phyloP scores from a whole-genome alignment of 2,329 filamentous ascomycete species.

The Colletotrichum kahawae region DNA sequence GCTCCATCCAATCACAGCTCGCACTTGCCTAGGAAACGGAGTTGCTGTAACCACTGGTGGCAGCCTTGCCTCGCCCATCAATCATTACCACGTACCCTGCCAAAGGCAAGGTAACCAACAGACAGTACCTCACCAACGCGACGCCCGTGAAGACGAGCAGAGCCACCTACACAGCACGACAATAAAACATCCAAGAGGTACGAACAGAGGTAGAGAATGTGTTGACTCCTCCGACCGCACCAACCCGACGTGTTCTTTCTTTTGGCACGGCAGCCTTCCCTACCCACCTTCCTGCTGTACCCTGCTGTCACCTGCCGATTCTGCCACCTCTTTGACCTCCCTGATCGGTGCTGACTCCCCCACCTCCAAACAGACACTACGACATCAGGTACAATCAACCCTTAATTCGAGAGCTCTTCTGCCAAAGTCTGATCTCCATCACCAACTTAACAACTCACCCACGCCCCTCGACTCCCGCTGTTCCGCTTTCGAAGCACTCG shows the following conservation, averaged over 20 bases:
- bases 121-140: background rate
- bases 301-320: background rate
- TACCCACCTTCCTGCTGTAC: background rate
- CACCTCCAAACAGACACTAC: background rate
- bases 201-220: background rate
- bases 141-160: background rate
- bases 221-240: background rate
- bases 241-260: background rate
- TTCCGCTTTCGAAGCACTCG: background rate
- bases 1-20: background rate
- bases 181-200: background rate
- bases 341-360: background rate
- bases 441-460: background rate
- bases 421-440: background rate
- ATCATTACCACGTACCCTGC: background rate
- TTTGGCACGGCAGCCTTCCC: background rate
- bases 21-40: background rate
- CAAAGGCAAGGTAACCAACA: background rate
- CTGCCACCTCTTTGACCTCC: background rate
- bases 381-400: background rate
- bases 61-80: background rate
- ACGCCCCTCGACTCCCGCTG: background rate
- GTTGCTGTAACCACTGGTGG: background rate
- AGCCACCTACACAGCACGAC: background rate
- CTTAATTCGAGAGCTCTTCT: background rate